Conservation (phyloP, 805 yeast genomes). For the Starmerella apicola region DNA sequence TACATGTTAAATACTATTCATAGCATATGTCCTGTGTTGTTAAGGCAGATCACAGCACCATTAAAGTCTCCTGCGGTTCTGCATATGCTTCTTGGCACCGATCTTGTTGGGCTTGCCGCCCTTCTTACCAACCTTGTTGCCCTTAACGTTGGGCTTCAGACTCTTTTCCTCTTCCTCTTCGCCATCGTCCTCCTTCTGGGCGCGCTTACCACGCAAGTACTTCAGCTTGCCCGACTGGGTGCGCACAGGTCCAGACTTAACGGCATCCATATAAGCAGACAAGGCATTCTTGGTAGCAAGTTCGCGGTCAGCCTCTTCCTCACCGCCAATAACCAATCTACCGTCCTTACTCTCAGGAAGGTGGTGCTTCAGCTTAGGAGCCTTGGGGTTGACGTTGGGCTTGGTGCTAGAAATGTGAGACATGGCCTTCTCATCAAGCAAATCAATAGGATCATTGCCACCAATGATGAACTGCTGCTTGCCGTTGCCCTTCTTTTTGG, state of each 20-base stretch:
- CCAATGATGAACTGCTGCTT: constrained; percentile 58
- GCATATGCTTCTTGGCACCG: constrained; percentile 15
- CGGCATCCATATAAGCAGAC: constrained; percentile 89
- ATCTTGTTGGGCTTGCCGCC: constrained; percentile 1
- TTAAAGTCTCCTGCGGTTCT: constrained; percentile 8
- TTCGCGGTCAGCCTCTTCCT: constrained; percentile 29
- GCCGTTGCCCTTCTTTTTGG: constrained; percentile 13
- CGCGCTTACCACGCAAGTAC: constrained; percentile 54
- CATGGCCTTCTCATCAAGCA: constrained; percentile 71
- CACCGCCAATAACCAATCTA: constrained; percentile 48
- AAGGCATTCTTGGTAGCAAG: constrained; percentile 40
- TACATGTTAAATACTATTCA: no score
- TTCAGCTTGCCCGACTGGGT: constrained; percentile 88
- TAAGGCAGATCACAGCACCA: no score
- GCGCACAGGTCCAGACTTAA: constrained; percentile 82
- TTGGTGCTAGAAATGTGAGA: constrained; percentile 81
- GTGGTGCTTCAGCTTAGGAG: constrained; percentile 23
- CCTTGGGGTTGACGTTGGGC: constrained; percentile 46
- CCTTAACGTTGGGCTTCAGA: constrained; percentile 9
- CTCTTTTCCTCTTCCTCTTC: constrained; percentile 34
- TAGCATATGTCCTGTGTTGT: no score
- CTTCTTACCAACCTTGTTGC: constrained; percentile 10
- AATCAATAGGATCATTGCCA: constrained; percentile 61
- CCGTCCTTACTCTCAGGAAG: constrained; percentile 42
- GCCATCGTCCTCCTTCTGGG: constrained; percentile 41